Evolutionary conservation across 345 rosid genomes (phyloP), one percentile per base, ranked within the genome.

Genomic region (Camelina neglecta): DNA sequence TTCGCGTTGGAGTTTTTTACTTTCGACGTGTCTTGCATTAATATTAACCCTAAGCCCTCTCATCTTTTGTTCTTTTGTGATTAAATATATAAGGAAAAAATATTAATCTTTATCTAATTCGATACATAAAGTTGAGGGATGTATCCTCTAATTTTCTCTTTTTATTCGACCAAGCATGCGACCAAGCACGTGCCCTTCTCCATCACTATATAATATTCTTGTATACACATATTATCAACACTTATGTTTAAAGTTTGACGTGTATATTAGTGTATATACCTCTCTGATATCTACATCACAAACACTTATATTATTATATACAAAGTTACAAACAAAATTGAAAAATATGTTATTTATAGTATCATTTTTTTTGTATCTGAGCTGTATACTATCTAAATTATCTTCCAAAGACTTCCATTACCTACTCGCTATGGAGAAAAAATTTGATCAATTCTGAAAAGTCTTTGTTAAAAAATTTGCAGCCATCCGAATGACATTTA

Each of bases 1-100:
- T 78, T 41, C 69, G 77, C 18, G 77, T 73, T 73, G 81, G 81
- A 72, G 59, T 53, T 67, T 50, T 53, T 42, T 69, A 67, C 78
- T 78, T 73, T 78, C 69, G 74, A 78, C 78, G 81, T 78, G 81
- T 72, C 47, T 78, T 78, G 74, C 81, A 72, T 66, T 71, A 50
- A 47, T 50, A 50, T 50, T 18, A 78, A 66, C 69, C 56, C 53
- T 71, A 77, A 77, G 8, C 63, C 59, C 12, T 36, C 51, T 59
- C 24, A 24, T 39, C 70, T 68, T 68, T 70, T 62, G 42, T 33
- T 57, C 45, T 63, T 65, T 20, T 68, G 8, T 56, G 50, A 51
- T 61, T 68, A 67, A 8, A 68, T 29, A 51, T 60, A 61, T 24
- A 41, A 16, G 2, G 26, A 26, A 8, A 62, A 5, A 48, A 56